Evolutionary conservation across 2,329 filamentous ascomycete species (phyloP).

Genomic region (Scedosporium boydii): DNA sequence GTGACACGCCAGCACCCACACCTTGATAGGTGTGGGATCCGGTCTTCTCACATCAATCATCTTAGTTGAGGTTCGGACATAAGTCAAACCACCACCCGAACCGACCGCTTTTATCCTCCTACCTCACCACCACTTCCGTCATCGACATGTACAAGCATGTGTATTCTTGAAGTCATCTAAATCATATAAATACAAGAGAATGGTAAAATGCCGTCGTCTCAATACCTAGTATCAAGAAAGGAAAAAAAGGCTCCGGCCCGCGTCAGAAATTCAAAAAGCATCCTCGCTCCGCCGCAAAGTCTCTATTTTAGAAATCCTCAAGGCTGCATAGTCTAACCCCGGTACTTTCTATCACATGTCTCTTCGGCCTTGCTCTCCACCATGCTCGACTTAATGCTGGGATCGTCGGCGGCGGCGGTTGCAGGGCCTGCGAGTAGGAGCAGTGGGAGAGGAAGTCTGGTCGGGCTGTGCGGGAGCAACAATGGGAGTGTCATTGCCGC

Average conservation of each 20-base stretch:
- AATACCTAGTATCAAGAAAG: background rate
- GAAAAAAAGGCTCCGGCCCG: background rate
- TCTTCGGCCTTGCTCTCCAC: background rate
- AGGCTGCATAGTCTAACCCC: background rate
- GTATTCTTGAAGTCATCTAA: background rate
- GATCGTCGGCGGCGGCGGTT: background rate
- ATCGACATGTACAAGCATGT: background rate
- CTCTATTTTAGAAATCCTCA: background rate
- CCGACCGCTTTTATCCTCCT: too few relatives aligned
- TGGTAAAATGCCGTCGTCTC: background rate
- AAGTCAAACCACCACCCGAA: too few relatives aligned
- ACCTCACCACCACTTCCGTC: too few relatives aligned
- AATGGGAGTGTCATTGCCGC: background rate
- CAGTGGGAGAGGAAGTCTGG: background rate
- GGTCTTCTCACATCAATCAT: too few relatives aligned
- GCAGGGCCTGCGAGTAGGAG: background rate
- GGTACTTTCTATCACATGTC: background rate
- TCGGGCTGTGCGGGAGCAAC: background rate
- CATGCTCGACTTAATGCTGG: background rate
- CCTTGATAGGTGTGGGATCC: too few relatives aligned
- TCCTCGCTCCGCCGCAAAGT: background rate
- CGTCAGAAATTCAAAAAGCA: background rate
- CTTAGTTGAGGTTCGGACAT: too few relatives aligned
- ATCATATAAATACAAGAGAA: constrained; percentile 1
- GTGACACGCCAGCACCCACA: too few relatives aligned